Base-by-base conservation (phyloP, 2,329 filamentous ascomycete genomes). In the Microdochium nivale region DNA sequence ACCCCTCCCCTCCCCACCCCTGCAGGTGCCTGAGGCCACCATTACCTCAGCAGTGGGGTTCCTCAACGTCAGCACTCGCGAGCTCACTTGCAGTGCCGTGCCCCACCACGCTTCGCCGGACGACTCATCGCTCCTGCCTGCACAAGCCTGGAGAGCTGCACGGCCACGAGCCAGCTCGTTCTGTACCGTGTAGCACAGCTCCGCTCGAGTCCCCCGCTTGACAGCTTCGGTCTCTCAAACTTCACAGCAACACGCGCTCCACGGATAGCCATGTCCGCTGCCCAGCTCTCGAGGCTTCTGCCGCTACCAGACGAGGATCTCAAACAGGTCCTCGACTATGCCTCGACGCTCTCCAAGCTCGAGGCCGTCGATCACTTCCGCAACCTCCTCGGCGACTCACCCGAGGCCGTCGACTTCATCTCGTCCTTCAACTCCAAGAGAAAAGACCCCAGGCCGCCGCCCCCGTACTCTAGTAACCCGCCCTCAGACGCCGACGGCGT, bases 221-320 rank as follows among this genome's bases (percentile, higher is more conserved):
- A 5, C 27, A 30, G 11, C 27, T 5, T 30, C 27, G 11, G 5
- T 30, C 27, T 5, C 11, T 30, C 5, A 11, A 30, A 11, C 7
- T 33, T 33, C 4, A 37, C 33, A 3, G n/a, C 33, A 19, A 16
- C 33, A 19, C 33, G 33, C 33, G n/a, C n/a, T n/a, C 33, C 3
- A 14, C 40, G 13, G 19, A 3, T 8, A 21, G 40, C 19, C 48
- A 83, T 83, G 79, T 81, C 79, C 21, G 63, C 74, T 46, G 65
- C 86, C 48, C 88, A 90, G 64, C 80, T 99, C 8, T 83, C 85
- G 24, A 83, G 83, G 63, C 77, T 99, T 16, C 78, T 99, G 1
- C 90, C 90, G 8, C 76, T 97, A 11, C 90, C 95, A 33, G 84
- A 95, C 33, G 84, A 88, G 13, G 90, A 92, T 40, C 75, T 97